Percentiles rank a stretch among this genome's conserved stretches.
Evolutionary conservation across 805 yeast species (phyloP).

Genomic region (Candida arabinofermentans): DNA sequence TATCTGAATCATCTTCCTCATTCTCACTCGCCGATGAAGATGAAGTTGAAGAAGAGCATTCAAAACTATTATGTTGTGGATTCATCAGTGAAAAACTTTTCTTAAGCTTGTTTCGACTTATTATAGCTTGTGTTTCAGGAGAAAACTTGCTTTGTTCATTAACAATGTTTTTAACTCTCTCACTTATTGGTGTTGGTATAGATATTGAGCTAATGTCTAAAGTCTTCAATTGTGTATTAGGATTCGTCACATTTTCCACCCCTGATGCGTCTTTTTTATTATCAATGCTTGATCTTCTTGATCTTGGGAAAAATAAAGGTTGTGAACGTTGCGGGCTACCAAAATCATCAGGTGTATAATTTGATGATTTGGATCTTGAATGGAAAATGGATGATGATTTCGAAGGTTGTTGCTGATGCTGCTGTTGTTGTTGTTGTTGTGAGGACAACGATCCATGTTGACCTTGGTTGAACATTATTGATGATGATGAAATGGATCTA

Average conservation of each 20-base stretch:
- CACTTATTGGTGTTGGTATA: slow-evolving; percentile 10
- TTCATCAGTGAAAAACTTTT: slow-evolving; percentile 23
- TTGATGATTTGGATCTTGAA: slow-evolving; percentile 12
- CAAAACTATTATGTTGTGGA: slow-evolving; percentile 18
- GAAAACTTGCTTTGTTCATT: slow-evolving; percentile 3
- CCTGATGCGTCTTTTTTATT: not conserved
- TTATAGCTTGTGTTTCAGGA: slow-evolving; percentile 20
- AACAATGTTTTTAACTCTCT: not conserved
- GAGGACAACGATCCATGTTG: not conserved
- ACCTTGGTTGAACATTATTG: slow-evolving; percentile 1
- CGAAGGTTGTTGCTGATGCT: not conserved
- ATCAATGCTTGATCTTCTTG: not conserved
- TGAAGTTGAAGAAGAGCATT: slow-evolving; percentile 12
- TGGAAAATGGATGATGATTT: slow-evolving; percentile 11
- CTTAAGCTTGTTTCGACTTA: slow-evolving; percentile 15
- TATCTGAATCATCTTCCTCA: slow-evolving; percentile 8
- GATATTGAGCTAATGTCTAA: slow-evolving; percentile 12
- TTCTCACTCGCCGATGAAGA: slow-evolving; percentile 18
- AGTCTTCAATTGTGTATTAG: slow-evolving; percentile 8
- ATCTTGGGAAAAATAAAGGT: not conserved
- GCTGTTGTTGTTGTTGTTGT: not conserved
- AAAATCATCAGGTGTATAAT: slow-evolving; percentile 1
- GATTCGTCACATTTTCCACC: slow-evolving; percentile 5
- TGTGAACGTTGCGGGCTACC: not conserved
- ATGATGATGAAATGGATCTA: slow-evolving; percentile 18